phyloP scores from a whole-genome alignment of 345 rosid genomes.

The Eucalyptus marginata region DNA sequence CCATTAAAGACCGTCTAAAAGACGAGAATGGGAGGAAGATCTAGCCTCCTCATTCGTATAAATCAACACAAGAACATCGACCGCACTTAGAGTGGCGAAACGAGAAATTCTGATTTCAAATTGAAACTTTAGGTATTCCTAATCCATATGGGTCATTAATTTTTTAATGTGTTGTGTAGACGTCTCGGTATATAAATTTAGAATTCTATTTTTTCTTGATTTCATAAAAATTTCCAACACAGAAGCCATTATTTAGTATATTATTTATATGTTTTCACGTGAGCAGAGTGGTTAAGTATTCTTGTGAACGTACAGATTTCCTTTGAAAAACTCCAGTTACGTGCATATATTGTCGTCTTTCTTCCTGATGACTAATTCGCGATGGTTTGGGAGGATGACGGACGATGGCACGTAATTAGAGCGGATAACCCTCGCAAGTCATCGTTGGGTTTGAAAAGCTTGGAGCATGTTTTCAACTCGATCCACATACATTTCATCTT shows the following conservation, averaged over 20 bases:
- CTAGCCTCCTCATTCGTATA: not conserved
- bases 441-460: not conserved
- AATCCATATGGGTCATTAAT: not conserved
- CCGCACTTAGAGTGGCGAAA: not conserved
- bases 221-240: not conserved
- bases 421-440: not conserved
- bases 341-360: not conserved
- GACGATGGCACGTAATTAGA: not conserved
- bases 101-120: not conserved
- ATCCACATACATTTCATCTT: not conserved
- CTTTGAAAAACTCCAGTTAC: not conserved
- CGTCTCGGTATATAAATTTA: not conserved
- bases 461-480: not conserved
- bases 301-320: fast-evolving
- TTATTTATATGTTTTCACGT: not conserved
- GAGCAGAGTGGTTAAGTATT: not conserved
- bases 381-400: not conserved
- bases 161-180: not conserved
- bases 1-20: not conserved
- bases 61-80: not conserved
- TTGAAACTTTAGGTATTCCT: not conserved
- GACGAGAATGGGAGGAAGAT: not conserved
- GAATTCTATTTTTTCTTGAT: not conserved
- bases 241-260: not conserved
- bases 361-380: not conserved